Evolutionary conservation across 176 grass and related monocot species (phyloP).

Genomic region (Leersia perrieri): DNA sequence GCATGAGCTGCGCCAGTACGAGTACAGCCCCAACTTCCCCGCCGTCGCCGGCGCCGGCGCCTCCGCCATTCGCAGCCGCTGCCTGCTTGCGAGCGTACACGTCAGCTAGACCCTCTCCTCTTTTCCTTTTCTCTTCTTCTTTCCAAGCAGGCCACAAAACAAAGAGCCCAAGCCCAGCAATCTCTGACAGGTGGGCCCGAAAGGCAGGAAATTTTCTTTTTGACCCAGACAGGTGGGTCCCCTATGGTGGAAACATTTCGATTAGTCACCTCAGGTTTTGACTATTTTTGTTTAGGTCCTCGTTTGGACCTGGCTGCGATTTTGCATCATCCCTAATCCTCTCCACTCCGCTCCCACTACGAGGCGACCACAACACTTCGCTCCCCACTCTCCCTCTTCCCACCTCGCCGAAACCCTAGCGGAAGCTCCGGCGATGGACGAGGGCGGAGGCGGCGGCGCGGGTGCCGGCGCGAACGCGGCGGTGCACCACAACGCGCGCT

Average conservation of each 20-base stretch:
- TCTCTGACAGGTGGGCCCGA: background rate
- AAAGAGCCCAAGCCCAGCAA: background rate
- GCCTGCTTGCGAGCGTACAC: background rate
- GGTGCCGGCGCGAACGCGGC: background rate
- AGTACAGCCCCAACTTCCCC: slow-evolving; percentile 41
- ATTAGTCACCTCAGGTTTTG: background rate
- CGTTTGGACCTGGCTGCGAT: background rate
- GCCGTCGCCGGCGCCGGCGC: background rate
- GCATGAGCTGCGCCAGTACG: slow-evolving; percentile 59
- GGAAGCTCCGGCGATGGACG: slow-evolving; percentile 47
- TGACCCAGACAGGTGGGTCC: background rate
- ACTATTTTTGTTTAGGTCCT: background rate
- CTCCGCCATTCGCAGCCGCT: slow-evolving; percentile 13
- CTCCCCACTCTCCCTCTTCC: background rate
- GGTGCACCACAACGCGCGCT: slow-evolving; percentile 46
- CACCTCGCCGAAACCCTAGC: slow-evolving; percentile 24
- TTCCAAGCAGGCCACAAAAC: background rate
- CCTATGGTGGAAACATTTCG: background rate
- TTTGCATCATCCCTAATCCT: slow-evolving; percentile 32
- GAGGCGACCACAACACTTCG: too few relatives aligned
- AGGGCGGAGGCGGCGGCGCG: slow-evolving; percentile 4
- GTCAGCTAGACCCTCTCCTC: too few relatives aligned
- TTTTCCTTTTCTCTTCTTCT: too few relatives aligned
- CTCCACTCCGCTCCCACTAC: background rate
- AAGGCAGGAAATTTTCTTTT: too few relatives aligned